phyloP scores from a whole-genome alignment of 805 yeast genomes.

The Candida palmyrensis region DNA sequence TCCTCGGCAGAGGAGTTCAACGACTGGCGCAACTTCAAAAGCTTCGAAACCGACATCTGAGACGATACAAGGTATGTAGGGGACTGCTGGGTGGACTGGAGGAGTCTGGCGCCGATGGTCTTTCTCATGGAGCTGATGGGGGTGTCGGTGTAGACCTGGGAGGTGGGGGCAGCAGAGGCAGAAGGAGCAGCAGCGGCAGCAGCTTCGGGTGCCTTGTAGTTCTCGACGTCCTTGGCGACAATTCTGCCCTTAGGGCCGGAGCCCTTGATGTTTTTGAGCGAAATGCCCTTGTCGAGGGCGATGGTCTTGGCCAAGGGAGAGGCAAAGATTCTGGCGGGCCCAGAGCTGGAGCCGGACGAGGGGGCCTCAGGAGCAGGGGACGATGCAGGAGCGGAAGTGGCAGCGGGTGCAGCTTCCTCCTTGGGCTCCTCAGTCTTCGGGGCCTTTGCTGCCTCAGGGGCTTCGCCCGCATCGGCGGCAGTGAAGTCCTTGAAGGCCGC shows the following conservation, averaged over 20 bases:
- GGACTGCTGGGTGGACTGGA: constrained; percentile 76
- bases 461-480: constrained; percentile 69
- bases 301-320: constrained; percentile 92
- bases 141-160: constrained; percentile 67
- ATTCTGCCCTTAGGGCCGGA: constrained; percentile 96
- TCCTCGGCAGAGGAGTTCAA: constrained; percentile 83
- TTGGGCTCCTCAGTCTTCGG: constrained; percentile 17
- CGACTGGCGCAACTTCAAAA: constrained; percentile 86
- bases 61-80: constrained; percentile 95
- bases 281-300: constrained; percentile 88
- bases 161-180: constrained; percentile 42
- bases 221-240: constrained; percentile 84
- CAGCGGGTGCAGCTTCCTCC: constrained; percentile 21
- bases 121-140: constrained; percentile 91
- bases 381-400: constrained; percentile 26
- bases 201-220: constrained; percentile 46
- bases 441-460: constrained; percentile 31
- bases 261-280: constrained; percentile 81
- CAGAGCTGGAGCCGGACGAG: constrained; percentile 33
- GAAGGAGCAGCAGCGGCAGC: constrained; percentile 41
- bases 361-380: constrained; percentile 25
- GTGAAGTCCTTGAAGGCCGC: constrained; percentile 85
- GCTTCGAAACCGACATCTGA: constrained; percentile 78
- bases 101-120: constrained; percentile 84
- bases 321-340: constrained; percentile 74